These are phyloP conservation scores for Takakia lepidozioides DNA, from an alignment of 225 moss, liverwort and hornwort genomes.

Conservation along the genomic window DNA sequence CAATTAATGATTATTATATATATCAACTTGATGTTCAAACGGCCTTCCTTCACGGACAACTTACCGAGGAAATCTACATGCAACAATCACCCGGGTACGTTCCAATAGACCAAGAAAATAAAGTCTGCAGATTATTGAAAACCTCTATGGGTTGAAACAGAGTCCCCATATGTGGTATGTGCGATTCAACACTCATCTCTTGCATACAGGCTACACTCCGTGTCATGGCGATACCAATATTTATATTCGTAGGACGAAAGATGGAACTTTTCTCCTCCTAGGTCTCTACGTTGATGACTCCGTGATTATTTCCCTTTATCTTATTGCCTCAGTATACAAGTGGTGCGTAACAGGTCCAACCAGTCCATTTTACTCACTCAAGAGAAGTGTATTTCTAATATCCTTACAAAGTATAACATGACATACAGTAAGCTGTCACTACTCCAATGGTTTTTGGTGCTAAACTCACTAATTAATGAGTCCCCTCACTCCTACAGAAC, in stretches of 20 bases:
- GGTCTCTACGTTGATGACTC: slow-evolving; percentile 1
- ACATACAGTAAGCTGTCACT: neutral
- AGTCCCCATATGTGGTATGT: no score
- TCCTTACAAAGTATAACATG: slow-evolving; percentile 4
- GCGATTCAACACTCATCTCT: neutral
- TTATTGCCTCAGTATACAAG: slow-evolving; percentile 2
- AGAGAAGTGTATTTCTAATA: neutral
- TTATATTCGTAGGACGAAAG: neutral
- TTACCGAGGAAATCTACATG: no score
- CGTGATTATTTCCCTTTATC: neutral
- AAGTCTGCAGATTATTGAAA: no score
- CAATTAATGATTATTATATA: no score
- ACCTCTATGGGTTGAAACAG: no score
- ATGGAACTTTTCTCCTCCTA: slow-evolving; percentile 2
- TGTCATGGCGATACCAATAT: neutral
- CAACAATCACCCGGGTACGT: no score
- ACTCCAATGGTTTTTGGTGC: slow-evolving; percentile 1
- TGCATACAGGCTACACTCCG: neutral
- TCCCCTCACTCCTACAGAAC: neutral
- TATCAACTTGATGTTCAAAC: no score
- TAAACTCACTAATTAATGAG: neutral
- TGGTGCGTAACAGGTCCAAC: neutral
- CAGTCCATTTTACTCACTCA: neutral
- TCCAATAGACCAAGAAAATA: no score
- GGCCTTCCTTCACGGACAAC: no score